Conservation (phyloP, 331 rosid species). For the Rosa hybrid region DNA sequence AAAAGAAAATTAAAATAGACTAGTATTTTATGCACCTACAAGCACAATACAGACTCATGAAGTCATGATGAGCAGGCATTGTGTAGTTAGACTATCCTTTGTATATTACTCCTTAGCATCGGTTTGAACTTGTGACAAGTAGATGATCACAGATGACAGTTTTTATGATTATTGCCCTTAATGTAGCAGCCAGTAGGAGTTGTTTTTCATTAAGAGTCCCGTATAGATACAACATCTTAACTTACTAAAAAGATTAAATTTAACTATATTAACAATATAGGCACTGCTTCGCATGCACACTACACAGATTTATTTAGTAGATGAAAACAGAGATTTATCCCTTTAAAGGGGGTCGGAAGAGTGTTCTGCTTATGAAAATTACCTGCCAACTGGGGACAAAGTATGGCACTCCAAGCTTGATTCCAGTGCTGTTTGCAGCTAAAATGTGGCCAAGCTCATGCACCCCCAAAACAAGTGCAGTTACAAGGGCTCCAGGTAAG, state of each 20-base stretch:
- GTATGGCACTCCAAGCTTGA: slow-evolving; percentile 90
- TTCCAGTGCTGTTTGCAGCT: slow-evolving; percentile 61
- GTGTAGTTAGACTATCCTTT: background rate
- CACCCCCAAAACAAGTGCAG: slow-evolving; percentile 74
- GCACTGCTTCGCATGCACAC: background rate
- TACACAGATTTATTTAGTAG: background rate
- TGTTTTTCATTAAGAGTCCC: background rate
- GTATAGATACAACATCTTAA: background rate
- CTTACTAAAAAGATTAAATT: background rate
- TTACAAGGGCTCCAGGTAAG: slow-evolving; percentile 84
- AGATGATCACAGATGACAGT: background rate
- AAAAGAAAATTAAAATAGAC: background rate
- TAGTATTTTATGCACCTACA: background rate
- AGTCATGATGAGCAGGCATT: background rate
- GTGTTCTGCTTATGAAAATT: slow-evolving; percentile 12
- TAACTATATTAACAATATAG: background rate
- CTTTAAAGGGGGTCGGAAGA: background rate
- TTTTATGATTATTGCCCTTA: background rate
- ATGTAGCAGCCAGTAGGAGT: background rate
- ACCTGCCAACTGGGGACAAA: slow-evolving; percentile 99
- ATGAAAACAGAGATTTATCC: background rate
- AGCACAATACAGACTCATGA: slow-evolving; percentile 6
- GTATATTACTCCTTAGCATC: slow-evolving; percentile 2
- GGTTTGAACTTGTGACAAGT: slow-evolving; percentile 9
- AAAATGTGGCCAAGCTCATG: slow-evolving; percentile 85